phyloP scores from a whole-genome alignment of 352 stramenopile species.

The Globisporangium ultimum region DNA sequence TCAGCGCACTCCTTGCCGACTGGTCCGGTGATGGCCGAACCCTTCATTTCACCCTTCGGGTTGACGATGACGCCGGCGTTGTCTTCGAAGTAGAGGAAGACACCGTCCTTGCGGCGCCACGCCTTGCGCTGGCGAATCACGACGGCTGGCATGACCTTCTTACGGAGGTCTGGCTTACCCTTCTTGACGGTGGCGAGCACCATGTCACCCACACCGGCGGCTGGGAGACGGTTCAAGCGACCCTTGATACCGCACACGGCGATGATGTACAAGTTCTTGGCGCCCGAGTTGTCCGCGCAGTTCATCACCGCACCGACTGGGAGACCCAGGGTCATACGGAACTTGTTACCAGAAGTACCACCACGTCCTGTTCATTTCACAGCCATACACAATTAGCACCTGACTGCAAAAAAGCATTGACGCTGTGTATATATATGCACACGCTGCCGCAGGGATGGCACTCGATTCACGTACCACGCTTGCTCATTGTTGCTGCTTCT shows the following conservation, averaged over 20 bases:
- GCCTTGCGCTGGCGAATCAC: constrained; percentile 99
- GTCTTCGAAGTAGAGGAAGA: constrained; percentile 99
- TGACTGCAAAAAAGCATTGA: background rate
- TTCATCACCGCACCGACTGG: constrained; percentile 99
- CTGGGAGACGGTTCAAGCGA: constrained; percentile 98
- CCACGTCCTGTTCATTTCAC: constrained; percentile 84
- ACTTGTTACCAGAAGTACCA: constrained; percentile 98
- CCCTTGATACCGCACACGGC: constrained; percentile 99
- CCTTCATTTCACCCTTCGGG: constrained; percentile 99
- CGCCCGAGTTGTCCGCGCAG: constrained; percentile 99
- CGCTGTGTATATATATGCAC: too few species aligned
- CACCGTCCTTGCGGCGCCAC: constrained; percentile 98
- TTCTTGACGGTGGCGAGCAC: constrained; percentile 99
- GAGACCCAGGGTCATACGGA: constrained; percentile 99
- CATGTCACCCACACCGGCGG: constrained; percentile 99
- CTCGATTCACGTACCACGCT: constrained; percentile 50
- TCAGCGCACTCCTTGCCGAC: constrained; percentile 99
- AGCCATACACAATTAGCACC: background rate
- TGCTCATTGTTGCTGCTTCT: constrained; percentile 84
- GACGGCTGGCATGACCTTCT: constrained; percentile 99
- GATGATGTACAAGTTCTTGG: constrained; percentile 99
- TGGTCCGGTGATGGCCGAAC: constrained; percentile 98
- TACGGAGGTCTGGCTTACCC: constrained; percentile 99
- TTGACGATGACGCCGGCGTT: constrained; percentile 99
- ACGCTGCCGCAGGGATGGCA: background rate